phyloP scores from a whole-genome alignment of 306 rosid species.

The Casuarina glauca region DNA sequence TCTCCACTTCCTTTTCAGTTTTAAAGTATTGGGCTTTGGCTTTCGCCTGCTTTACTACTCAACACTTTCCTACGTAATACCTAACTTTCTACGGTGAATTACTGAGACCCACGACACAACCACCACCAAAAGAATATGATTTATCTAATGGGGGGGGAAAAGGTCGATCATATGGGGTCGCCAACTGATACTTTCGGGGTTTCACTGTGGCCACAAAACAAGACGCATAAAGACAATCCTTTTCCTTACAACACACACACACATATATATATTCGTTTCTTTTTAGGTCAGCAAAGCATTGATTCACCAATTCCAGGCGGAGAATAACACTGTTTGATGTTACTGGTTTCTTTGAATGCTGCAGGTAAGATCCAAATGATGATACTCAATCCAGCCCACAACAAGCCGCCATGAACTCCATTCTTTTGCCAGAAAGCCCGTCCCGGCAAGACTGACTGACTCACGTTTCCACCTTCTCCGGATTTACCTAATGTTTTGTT shows the following conservation, averaged over 20 bases:
- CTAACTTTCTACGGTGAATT: constrained; percentile 33
- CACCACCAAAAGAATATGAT: constrained; percentile 27
- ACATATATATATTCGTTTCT: background rate
- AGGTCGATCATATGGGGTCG: constrained; percentile 15
- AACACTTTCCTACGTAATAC: constrained; percentile 25
- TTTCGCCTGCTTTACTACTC: constrained; percentile 12
- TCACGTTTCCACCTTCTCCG: background rate
- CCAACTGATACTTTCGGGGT: background rate
- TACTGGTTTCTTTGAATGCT: background rate
- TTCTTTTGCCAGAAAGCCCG: background rate
- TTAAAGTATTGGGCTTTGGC: constrained; percentile 24
- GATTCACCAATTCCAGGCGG: background rate
- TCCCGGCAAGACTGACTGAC: constrained; percentile 37
- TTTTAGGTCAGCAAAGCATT: background rate
- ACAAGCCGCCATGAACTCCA: too few species aligned
- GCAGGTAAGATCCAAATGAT: background rate
- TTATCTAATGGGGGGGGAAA: constrained; percentile 3
- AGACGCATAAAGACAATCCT: too few species aligned
- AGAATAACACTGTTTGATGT: background rate
- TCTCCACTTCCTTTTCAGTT: constrained; percentile 33
- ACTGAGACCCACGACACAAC: constrained; percentile 29
- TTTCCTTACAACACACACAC: background rate
- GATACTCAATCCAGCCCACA: background rate
- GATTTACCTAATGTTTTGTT: background rate
- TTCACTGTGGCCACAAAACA: background rate